Percentiles rank a stretch among this genome's conserved stretches.
Evolutionary conservation across 768 basidiomycete genomes (phyloP).

Genomic region (Epithele typhae): DNA sequence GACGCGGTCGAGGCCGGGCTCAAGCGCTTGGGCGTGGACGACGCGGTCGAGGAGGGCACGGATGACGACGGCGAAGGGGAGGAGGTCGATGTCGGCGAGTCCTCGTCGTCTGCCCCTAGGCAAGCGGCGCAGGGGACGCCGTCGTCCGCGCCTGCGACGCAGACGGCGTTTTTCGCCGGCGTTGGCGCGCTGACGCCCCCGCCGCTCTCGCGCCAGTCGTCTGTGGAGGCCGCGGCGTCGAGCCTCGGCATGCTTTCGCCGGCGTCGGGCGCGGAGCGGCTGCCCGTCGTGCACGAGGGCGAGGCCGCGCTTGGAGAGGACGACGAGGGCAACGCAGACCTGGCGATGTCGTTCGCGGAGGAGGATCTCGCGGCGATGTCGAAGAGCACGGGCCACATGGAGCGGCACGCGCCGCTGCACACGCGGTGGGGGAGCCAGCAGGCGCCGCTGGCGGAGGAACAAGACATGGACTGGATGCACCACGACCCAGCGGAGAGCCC

Average conservation of each 20-base stretch:
- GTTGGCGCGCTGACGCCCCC: neutral
- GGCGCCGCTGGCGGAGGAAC: constrained; percentile 24
- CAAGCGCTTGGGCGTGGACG: constrained; percentile 63
- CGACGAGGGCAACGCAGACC: constrained; percentile 16
- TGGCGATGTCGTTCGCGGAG: constrained; percentile 49
- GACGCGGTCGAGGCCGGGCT: constrained; percentile 80
- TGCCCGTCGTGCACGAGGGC: constrained; percentile 50
- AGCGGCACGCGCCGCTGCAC: constrained; percentile 37
- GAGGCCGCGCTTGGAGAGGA: constrained; percentile 15
- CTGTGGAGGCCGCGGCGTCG: constrained; percentile 4
- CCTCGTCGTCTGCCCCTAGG: constrained; percentile 12
- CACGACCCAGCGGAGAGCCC: constrained; percentile 32
- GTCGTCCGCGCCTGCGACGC: constrained; percentile 8
- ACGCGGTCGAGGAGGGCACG: constrained; percentile 37
- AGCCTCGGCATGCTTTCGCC: constrained; percentile 40
- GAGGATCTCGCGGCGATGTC: constrained; percentile 73
- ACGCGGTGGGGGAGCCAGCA: constrained; percentile 30
- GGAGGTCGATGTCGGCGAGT: constrained; percentile 63
- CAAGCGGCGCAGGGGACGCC: neutral
- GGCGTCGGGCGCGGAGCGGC: constrained; percentile 42
- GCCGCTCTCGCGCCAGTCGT: constrained; percentile 1
- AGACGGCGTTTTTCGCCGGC: constrained; percentile 9
- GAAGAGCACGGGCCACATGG: constrained; percentile 70
- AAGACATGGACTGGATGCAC: constrained; percentile 44
- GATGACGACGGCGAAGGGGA: no score